These are phyloP conservation scores for Marasmius sp. DNA, from an alignment of 1,284 basidiomycete genomes.

Conservation along the genomic window DNA sequence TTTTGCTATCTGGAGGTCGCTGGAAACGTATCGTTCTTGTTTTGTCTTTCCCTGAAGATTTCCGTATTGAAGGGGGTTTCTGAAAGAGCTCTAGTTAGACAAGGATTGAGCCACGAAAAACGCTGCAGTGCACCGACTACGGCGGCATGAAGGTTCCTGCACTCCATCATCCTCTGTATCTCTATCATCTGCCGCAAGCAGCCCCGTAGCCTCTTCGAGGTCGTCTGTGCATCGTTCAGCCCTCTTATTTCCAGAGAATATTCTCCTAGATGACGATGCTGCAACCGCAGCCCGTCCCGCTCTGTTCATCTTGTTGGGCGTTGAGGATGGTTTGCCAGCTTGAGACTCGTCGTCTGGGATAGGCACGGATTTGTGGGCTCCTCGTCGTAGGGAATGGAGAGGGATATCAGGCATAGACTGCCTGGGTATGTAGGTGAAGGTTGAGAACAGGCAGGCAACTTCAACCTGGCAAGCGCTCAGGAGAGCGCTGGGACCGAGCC, in stretches of 20 bases:
- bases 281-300: slow-evolving; percentile 34
- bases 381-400: slow-evolving; percentile 54
- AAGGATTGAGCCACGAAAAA: not conserved
- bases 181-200: slow-evolving; percentile 33
- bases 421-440: not conserved
- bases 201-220: slow-evolving; percentile 48
- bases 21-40: slow-evolving; percentile 77
- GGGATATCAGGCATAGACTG: slow-evolving; percentile 68
- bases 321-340: not conserved
- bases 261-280: slow-evolving; percentile 31
- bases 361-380: slow-evolving; percentile 44
- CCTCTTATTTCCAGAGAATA: slow-evolving; percentile 34
- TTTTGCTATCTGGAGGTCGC: slow-evolving; percentile 65
- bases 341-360: slow-evolving; percentile 38
- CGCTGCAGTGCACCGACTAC: not conserved
- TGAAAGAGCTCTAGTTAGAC: not conserved
- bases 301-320: slow-evolving; percentile 24
- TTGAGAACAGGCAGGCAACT: too few species aligned
- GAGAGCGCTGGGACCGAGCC: too few species aligned
- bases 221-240: slow-evolving; percentile 58
- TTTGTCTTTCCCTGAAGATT: slow-evolving; percentile 50
- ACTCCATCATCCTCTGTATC: slow-evolving; percentile 19
- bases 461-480: too few species aligned
- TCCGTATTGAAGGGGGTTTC: slow-evolving; percentile 3
- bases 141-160: not conserved